Conservation (phyloP, 306 rosid genomes). For the Prunus salicina region DNA sequence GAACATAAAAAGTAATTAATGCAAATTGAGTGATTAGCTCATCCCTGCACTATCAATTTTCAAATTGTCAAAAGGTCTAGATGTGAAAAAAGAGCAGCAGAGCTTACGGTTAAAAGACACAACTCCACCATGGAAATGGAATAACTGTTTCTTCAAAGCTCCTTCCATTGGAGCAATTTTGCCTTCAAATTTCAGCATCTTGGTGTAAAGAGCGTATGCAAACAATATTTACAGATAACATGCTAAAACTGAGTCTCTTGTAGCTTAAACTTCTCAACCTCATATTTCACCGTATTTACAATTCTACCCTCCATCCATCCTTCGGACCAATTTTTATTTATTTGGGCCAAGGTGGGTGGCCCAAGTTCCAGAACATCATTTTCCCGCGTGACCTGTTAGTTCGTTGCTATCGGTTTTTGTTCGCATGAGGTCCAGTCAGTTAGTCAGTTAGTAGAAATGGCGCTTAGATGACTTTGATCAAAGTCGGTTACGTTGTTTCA, state of each 20-base stretch:
- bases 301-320: slow-evolving; percentile 25
- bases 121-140: slow-evolving; percentile 45
- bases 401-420: background rate
- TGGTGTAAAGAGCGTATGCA: background rate
- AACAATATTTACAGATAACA: slow-evolving; percentile 18
- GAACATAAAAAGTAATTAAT: too few relatives aligned
- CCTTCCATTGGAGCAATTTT: slow-evolving; percentile 26
- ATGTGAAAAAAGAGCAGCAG: background rate
- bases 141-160: slow-evolving; percentile 39
- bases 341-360: background rate
- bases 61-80: background rate
- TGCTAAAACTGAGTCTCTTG: slow-evolving; percentile 16
- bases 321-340: background rate
- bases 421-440: background rate
- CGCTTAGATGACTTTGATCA: background rate
- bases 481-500: slow-evolving; percentile 23
- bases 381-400: slow-evolving; percentile 12
- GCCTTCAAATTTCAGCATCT: slow-evolving; percentile 12
- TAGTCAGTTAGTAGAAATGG: slow-evolving; percentile 15
- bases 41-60: background rate
- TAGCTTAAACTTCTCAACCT: slow-evolving; percentile 21
- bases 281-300: slow-evolving; percentile 28
- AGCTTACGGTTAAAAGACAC: slow-evolving; percentile 41
- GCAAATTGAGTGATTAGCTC: too few relatives aligned
- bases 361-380: background rate